phyloP scores from a whole-genome alignment of 768 basidiomycete species.

The Termitomyces sp. region DNA sequence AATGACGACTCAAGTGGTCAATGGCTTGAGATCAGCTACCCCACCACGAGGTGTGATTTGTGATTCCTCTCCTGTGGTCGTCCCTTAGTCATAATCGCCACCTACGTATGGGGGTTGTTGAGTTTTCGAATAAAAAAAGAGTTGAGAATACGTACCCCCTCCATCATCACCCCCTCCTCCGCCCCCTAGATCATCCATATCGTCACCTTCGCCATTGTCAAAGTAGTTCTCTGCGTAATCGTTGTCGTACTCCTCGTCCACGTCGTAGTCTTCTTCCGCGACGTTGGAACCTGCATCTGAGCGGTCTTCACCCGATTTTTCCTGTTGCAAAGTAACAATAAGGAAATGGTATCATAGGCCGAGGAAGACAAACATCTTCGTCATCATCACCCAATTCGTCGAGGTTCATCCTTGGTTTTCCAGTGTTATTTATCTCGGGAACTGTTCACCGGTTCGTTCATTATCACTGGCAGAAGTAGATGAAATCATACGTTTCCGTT shows the following conservation, averaged over 20 bases:
- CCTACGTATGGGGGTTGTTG: background rate
- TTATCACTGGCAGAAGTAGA: background rate
- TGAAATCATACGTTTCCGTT: conserved; percentile 39
- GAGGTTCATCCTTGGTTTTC: conserved; percentile 47
- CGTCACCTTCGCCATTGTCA: conserved; percentile 83
- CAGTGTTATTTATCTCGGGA: conserved; percentile 23
- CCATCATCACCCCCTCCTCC: conserved; percentile 66
- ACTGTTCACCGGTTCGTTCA: background rate
- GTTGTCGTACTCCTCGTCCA: conserved; percentile 88
- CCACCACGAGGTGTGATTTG: background rate
- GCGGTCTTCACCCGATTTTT: conserved; percentile 65
- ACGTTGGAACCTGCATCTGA: conserved; percentile 66
- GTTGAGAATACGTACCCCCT: conserved; percentile 33
- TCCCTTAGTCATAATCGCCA: conserved; percentile 10
- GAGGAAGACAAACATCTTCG: conserved; percentile 41
- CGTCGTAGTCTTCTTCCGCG: conserved; percentile 73
- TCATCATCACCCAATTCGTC: conserved; percentile 65
- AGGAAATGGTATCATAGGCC: background rate
- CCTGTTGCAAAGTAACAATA: conserved; percentile 28
- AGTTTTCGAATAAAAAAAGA: background rate
- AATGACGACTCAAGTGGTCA: background rate
- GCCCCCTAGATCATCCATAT: conserved; percentile 71
- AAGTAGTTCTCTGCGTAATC: conserved; percentile 91
- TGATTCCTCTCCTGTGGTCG: background rate
- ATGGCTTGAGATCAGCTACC: background rate